Percentiles rank a stretch among this genome's conserved stretches.
These are phyloP conservation scores for Venturiaceae sp. DNA, from an alignment of 2,329 filamentous ascomycete genomes.

Conservation along the genomic window DNA sequence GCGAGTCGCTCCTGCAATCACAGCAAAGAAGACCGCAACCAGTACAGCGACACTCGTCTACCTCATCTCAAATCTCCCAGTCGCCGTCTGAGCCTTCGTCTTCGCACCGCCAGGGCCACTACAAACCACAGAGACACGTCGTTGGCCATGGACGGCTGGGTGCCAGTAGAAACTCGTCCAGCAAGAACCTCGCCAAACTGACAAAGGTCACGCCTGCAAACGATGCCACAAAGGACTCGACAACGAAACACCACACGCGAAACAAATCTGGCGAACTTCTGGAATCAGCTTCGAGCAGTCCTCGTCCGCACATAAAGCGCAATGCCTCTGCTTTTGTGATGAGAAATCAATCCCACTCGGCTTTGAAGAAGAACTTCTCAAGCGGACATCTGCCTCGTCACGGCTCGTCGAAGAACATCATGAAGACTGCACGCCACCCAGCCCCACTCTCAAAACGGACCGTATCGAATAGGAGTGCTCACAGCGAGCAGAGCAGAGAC, in stretches of 20 bases:
- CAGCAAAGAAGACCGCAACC: neutral
- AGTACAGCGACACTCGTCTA: neutral
- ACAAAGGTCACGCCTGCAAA: constrained; percentile 21
- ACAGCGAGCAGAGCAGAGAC: constrained; percentile 14
- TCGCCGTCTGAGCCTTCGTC: constrained; percentile 2
- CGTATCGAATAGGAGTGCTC: constrained; percentile 20
- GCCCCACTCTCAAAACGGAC: constrained; percentile 15
- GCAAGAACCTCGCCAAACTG: constrained; percentile 33
- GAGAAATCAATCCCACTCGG: constrained; percentile 19
- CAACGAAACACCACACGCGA: constrained; percentile 19
- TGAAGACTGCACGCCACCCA: constrained; percentile 25
- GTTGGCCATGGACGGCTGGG: constrained; percentile 21
- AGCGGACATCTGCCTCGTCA: constrained; percentile 35
- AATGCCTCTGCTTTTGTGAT: constrained; percentile 30
- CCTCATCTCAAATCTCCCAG: constrained; percentile 4
- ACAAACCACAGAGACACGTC: constrained; percentile 6
- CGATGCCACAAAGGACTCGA: constrained; percentile 8
- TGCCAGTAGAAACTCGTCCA: constrained; percentile 26
- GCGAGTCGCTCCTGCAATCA: neutral
- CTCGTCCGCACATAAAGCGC: constrained; percentile 27
- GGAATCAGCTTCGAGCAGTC: constrained; percentile 21
- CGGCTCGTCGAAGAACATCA: constrained; percentile 27
- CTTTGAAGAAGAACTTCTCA: constrained; percentile 31
- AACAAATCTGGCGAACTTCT: constrained; percentile 24
- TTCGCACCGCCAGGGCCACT: constrained; percentile 1